Percentiles rank a stretch among this genome's conserved stretches.
Evolutionary conservation across 495 filamentous ascomycete genomes (phyloP).

Genomic region (Podospora pseudopauciseta): DNA sequence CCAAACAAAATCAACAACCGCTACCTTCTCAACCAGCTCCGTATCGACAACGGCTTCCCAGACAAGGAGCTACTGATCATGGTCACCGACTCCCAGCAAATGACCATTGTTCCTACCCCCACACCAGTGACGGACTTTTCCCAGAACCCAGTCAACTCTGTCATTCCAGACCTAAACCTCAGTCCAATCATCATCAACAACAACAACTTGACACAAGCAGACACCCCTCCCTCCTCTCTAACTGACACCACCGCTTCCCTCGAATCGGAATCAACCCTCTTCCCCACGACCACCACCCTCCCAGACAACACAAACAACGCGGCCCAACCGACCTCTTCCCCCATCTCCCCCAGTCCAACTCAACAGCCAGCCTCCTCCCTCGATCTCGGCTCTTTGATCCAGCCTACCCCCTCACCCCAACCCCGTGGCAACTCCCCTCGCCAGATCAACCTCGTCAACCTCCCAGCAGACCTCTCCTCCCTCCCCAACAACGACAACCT

Average conservation of each 20-base stretch:
- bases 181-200: not conserved
- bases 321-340: too few species aligned
- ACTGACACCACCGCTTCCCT: not conserved
- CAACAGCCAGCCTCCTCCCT: not conserved
- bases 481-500: not conserved
- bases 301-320: constrained; percentile 7
- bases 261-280: not conserved
- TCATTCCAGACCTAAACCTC: not conserved
- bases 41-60: constrained; percentile 35
- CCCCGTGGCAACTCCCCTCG: not conserved
- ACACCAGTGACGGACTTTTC: not conserved
- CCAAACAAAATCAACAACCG: constrained; percentile 25
- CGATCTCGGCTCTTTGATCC: not conserved
- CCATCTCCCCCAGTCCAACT: not conserved
- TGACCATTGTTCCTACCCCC: constrained; percentile 32
- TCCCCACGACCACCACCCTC: constrained; percentile 12
- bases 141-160: not conserved
- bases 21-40: constrained; percentile 35
- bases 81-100: constrained; percentile 31
- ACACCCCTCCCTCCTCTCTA: not conserved
- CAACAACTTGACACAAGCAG: not conserved
- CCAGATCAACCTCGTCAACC: constrained; percentile 4
- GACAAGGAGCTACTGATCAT: constrained; percentile 33
- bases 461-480: not conserved
- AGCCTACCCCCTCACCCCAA: not conserved